A percentile compares a stretch with the other conserved stretches of the same genome.
These are phyloP conservation scores for Pelargonium exstipulatum DNA, from an alignment of 441 rosid species.

Conservation along the genomic window DNA sequence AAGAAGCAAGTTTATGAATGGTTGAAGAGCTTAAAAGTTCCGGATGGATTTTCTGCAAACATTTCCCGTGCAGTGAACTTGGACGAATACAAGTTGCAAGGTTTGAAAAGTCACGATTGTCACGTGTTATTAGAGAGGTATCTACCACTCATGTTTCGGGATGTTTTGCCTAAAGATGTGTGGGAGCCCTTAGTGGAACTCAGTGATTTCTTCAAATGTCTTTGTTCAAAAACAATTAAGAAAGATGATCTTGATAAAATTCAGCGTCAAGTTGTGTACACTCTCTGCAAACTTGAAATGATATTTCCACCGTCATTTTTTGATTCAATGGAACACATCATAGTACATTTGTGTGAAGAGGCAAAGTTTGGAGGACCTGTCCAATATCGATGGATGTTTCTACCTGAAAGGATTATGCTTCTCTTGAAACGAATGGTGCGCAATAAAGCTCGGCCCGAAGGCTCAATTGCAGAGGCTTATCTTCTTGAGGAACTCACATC, in stretches of 20 bases:
- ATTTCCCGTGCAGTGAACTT: background rate
- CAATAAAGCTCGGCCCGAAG: too few species aligned
- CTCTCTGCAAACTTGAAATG: background rate
- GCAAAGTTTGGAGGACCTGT: too few species aligned
- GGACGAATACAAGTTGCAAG: background rate
- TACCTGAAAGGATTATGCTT: too few species aligned
- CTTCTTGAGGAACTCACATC: too few species aligned
- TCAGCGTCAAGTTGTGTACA: background rate
- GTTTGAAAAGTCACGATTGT: background rate
- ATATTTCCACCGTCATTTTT: background rate
- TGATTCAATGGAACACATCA: too few species aligned
- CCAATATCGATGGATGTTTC: too few species aligned
- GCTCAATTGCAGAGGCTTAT: too few species aligned
- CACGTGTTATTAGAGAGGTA: background rate
- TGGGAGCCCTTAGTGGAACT: background rate
- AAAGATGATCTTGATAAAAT: too few species aligned
- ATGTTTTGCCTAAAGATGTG: background rate
- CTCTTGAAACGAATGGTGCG: too few species aligned
- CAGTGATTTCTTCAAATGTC: too few species aligned
- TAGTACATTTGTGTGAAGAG: too few species aligned
- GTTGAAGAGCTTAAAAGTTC: background rate
- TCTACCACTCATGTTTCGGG: background rate
- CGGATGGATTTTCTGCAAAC: background rate
- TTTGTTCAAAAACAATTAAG: background rate
- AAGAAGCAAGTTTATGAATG: background rate